Evolutionary conservation across 805 yeast genomes (phyloP).

Genomic region (Saccharomycopsis amapae): DNA sequence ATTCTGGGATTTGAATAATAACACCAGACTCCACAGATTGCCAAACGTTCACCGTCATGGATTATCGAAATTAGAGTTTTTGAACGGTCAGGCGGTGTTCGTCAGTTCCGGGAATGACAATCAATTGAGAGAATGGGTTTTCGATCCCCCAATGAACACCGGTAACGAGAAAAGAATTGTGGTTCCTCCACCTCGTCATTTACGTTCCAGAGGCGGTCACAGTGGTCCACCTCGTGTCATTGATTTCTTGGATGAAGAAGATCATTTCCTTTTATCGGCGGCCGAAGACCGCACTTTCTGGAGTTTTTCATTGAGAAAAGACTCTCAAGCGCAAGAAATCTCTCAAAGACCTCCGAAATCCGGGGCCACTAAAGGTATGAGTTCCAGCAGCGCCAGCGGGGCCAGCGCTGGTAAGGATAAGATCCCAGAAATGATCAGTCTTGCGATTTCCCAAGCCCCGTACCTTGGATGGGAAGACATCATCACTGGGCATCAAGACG

Average conservation of each 20-base stretch:
- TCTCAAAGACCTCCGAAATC: slow-evolving; percentile 62
- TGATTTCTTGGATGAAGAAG: slow-evolving; percentile 66
- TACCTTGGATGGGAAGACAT: slow-evolving; percentile 93
- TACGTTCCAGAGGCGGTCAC: slow-evolving; percentile 97
- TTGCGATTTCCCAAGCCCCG: slow-evolving; percentile 68
- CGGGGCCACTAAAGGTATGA: slow-evolving; percentile 35
- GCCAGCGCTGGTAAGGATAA: slow-evolving; percentile 58
- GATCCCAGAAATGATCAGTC: slow-evolving; percentile 64
- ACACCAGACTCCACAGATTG: slow-evolving; percentile 67
- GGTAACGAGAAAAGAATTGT: slow-evolving; percentile 34
- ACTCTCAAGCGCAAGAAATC: slow-evolving; percentile 90
- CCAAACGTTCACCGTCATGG: slow-evolving; percentile 76
- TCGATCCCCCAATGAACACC: slow-evolving; percentile 80
- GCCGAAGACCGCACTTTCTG: slow-evolving; percentile 83
- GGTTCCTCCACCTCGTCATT: slow-evolving; percentile 81
- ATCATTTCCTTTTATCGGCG: slow-evolving; percentile 82
- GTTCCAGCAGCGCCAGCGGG: slow-evolving; percentile 29
- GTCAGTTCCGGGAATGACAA: slow-evolving; percentile 91
- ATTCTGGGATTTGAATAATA: slow-evolving; percentile 73
- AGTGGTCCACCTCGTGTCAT: slow-evolving; percentile 79
- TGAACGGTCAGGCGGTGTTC: slow-evolving; percentile 87
- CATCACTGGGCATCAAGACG: slow-evolving; percentile 81
- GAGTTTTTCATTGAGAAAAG: slow-evolving; percentile 89
- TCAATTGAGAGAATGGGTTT: slow-evolving; percentile 79
- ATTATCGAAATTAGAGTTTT: slow-evolving; percentile 60